Percentiles rank a stretch among this genome's conserved stretches.
Evolutionary conservation across 73 alveolate genomes (phyloP).

Genomic region (Stentor coeruleus): DNA sequence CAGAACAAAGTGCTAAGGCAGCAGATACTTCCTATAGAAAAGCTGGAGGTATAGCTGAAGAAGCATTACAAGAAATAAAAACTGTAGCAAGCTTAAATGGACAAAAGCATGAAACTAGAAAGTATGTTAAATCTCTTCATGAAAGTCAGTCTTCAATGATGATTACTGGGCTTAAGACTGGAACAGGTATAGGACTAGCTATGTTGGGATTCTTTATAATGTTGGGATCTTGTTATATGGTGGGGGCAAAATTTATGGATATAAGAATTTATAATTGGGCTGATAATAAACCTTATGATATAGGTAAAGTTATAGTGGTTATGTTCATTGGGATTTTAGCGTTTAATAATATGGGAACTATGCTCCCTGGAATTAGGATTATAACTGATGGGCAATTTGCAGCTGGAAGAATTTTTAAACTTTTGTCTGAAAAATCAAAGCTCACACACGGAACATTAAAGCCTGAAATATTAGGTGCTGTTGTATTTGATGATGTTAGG

Average conservation of each 20-base stretch:
- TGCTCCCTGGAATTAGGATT: constrained; percentile 50
- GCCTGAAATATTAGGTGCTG: background rate
- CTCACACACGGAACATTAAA: constrained; percentile 24
- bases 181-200: background rate
- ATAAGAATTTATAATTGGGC: background rate
- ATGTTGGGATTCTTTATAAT: background rate
- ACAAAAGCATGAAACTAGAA: constrained; percentile 4
- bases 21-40: constrained; percentile 38
- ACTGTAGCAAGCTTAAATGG: constrained; percentile 50
- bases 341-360: constrained; percentile 36
- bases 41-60: constrained; percentile 61
- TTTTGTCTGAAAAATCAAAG: constrained; percentile 35
- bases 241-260: constrained; percentile 4
- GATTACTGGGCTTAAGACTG: background rate
- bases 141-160: background rate
- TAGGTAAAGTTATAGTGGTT: constrained; percentile 4
- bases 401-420: constrained; percentile 34
- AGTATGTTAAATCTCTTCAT: background rate
- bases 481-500: constrained; percentile 45
- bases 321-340: constrained; percentile 6
- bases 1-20: constrained; percentile 34
- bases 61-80: constrained; percentile 60
- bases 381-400: constrained; percentile 54
- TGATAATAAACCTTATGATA: background rate
- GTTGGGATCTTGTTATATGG: background rate